Conservation (phyloP, 164 flowering plant genomes). For the Umbellularia californica region DNA sequence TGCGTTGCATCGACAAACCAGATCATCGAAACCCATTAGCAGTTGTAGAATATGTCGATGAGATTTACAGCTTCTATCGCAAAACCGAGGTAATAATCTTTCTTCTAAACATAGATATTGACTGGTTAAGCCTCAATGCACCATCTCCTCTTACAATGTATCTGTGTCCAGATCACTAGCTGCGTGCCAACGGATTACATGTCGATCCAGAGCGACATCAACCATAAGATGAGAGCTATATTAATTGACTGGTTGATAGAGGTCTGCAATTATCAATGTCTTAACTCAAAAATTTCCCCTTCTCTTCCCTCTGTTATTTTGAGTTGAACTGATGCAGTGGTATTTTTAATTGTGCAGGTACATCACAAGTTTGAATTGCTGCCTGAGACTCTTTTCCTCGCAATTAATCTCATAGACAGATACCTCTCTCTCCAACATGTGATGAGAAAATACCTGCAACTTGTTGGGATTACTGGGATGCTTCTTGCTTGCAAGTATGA, state of each 20-base stretch:
- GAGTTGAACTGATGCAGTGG: background rate
- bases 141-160: background rate
- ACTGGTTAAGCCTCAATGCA: background rate
- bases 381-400: conserved; percentile 79
- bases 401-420: conserved; percentile 73
- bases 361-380: conserved; percentile 79
- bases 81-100: conserved; percentile 39
- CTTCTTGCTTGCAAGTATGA: conserved; percentile 89
- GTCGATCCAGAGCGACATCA: conserved; percentile 63
- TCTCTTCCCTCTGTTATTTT: background rate
- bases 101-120: background rate
- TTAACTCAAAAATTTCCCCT: background rate
- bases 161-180: conserved; percentile 39
- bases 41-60: conserved; percentile 78
- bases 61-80: conserved; percentile 57
- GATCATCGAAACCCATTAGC: conserved; percentile 50
- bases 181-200: conserved; percentile 64
- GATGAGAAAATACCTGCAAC: conserved; percentile 68
- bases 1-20: conserved; percentile 9
- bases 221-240: conserved; percentile 78
- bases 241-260: conserved; percentile 90
- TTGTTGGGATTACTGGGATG: conserved; percentile 86
- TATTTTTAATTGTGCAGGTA: conserved; percentile 34
- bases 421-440: conserved; percentile 52
- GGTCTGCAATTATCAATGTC: conserved; percentile 30